These are phyloP conservation scores for Fusarium sp. DNA, from an alignment of 2,329 filamentous ascomycete genomes.

Conservation along the genomic window DNA sequence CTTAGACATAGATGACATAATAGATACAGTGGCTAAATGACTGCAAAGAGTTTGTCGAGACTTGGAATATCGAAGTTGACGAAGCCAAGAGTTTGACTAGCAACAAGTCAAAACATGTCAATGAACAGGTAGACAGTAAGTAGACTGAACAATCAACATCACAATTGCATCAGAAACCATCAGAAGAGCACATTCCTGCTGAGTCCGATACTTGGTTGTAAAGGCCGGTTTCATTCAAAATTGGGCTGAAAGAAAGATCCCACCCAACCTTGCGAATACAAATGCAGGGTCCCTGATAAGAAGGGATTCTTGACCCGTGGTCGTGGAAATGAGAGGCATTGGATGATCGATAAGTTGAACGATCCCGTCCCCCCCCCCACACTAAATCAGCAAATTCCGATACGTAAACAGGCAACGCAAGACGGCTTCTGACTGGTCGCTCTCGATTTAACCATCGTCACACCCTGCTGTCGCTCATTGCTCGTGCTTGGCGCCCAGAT, in stretches of 20 bases:
- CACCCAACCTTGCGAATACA: constrained; percentile 5
- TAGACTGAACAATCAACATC: background rate
- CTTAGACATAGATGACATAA: background rate
- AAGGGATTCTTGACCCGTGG: constrained; percentile 19
- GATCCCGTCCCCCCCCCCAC: constrained; percentile 23
- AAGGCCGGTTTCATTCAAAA: background rate
- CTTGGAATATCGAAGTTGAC: background rate
- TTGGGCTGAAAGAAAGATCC: constrained; percentile 1
- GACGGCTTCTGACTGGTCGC: constrained; percentile 39
- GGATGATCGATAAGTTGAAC: constrained; percentile 26
- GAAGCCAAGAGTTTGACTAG: background rate
- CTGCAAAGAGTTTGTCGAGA: background rate
- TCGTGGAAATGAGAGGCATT: constrained; percentile 25
- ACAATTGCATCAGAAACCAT: background rate
- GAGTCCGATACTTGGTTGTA: background rate
- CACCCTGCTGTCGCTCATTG: constrained; percentile 10
- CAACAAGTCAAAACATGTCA: background rate
- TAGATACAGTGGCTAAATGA: background rate
- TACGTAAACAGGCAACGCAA: constrained; percentile 46
- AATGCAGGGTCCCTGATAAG: constrained; percentile 35
- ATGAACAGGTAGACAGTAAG: no score
- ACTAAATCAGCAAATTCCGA: constrained; percentile 48
- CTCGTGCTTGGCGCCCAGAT: constrained; percentile 35
- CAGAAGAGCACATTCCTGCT: background rate
- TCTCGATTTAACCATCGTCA: constrained; percentile 6